A percentile compares a stretch with the other conserved stretches of the same genome.
phyloP scores from a whole-genome alignment of 768 basidiomycete genomes.

The Boletus tylopilopsis region DNA sequence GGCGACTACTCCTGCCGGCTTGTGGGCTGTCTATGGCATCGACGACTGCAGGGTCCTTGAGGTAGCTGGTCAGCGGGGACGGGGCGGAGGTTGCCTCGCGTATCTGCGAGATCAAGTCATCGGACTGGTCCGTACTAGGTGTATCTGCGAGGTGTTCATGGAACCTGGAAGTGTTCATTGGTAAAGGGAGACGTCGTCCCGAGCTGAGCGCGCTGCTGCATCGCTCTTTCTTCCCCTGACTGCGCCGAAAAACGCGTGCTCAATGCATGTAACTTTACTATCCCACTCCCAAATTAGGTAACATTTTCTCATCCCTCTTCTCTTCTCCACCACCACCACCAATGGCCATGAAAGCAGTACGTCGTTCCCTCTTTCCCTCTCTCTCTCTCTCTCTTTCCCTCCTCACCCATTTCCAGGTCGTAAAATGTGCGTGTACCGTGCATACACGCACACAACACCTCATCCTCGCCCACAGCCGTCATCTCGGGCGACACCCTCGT shows the following conservation, averaged over 20 bases:
- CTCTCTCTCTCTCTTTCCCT: background rate
- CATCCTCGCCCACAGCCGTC: constrained; percentile 53
- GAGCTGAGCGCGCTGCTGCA: constrained; percentile 6
- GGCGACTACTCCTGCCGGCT: constrained; percentile 18
- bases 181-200: background rate
- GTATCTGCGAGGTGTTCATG: constrained; percentile 25
- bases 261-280: background rate
- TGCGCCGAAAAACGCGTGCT: background rate
- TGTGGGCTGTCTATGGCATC: constrained; percentile 32
- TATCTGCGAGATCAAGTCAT: constrained; percentile 34
- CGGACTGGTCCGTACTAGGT: constrained; percentile 1
- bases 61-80: constrained; percentile 41
- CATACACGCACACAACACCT: constrained; percentile 11
- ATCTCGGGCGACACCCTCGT: constrained; percentile 89
- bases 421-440: constrained; percentile 48
- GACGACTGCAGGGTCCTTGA: constrained; percentile 42
- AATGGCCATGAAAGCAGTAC: constrained; percentile 78
- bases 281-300: background rate
- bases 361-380: constrained; percentile 23
- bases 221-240: constrained; percentile 7
- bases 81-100: constrained; percentile 45
- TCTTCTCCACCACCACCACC: too few relatives aligned
- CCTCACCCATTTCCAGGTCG: constrained; percentile 37
- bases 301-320: background rate
- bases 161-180: constrained; percentile 30